Evolutionary conservation across 83 land plant genomes (phyloP).

Genomic region (Diphasiastrum complanatum): DNA sequence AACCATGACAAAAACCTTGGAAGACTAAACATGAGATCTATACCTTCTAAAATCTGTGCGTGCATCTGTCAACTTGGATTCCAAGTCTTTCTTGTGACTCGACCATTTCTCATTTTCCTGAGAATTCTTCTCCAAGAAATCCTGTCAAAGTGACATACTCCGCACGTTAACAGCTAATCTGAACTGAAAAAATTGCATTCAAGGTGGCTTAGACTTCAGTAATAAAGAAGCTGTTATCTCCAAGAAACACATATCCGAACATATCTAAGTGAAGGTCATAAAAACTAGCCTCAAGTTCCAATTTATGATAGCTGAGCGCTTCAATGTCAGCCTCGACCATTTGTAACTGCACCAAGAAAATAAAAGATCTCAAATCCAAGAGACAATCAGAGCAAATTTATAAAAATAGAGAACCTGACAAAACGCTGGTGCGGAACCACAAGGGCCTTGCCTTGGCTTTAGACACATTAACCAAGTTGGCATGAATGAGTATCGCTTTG

Average conservation of each 20-base stretch:
- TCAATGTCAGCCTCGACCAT: slow-evolving; percentile 36
- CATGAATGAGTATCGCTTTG: too few relatives aligned
- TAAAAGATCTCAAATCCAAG: too few relatives aligned
- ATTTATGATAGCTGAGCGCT: slow-evolving; percentile 36
- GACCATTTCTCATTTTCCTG: slow-evolving; percentile 43
- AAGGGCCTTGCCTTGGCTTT: too few relatives aligned
- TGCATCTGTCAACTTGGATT: slow-evolving; percentile 33
- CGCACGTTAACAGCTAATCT: too few relatives aligned
- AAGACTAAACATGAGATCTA: neutral
- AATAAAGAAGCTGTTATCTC: slow-evolving; percentile 1
- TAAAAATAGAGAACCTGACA: too few relatives aligned
- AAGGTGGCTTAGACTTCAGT: neutral
- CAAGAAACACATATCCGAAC: neutral
- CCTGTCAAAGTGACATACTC: too few relatives aligned
- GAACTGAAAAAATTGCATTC: slow-evolving; percentile 2
- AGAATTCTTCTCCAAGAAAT: slow-evolving; percentile 31
- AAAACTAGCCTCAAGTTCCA: slow-evolving; percentile 37
- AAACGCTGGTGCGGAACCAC: too few relatives aligned
- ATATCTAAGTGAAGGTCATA: neutral
- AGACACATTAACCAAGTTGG: too few relatives aligned
- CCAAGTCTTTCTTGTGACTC: slow-evolving; percentile 42
- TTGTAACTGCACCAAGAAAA: slow-evolving; percentile 40
- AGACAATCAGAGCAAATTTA: too few relatives aligned
- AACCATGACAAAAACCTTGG: neutral
- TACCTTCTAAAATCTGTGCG: slow-evolving; percentile 57